These are phyloP conservation scores for Pontederia paniculata DNA, from an alignment of 176 grass and related monocot genomes.

Conservation along the genomic window DNA sequence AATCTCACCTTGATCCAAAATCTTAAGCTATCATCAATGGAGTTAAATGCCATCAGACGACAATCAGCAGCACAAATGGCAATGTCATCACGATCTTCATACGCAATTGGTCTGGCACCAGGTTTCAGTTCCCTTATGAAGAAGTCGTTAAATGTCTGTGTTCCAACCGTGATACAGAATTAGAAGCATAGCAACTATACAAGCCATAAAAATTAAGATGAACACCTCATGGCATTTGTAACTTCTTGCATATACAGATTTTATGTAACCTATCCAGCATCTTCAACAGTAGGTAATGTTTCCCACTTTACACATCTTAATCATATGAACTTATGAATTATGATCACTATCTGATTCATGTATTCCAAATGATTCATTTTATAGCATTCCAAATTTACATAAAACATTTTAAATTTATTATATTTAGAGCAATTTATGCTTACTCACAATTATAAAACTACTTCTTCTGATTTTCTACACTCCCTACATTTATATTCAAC, in stretches of 20 bases:
- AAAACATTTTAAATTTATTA: too few species aligned
- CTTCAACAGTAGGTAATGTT: neutral
- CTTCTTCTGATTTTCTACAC: too few species aligned
- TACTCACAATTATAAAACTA: too few species aligned
- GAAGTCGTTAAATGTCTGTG: slow-evolving; percentile 97
- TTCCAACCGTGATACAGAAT: neutral
- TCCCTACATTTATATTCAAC: too few species aligned
- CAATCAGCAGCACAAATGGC: slow-evolving; percentile 91
- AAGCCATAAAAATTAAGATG: neutral
- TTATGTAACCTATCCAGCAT: neutral
- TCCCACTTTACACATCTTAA: neutral
- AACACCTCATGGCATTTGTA: neutral
- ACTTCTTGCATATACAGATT: neutral
- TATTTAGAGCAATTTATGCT: too few species aligned
- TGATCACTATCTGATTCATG: too few species aligned
- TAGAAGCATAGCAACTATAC: neutral
- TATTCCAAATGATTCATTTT: too few species aligned
- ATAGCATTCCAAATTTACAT: too few species aligned
- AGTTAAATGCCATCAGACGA: slow-evolving; percentile 80
- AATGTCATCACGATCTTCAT: slow-evolving; percentile 34
- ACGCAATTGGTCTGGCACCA: slow-evolving; percentile 51
- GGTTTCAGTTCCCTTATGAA: slow-evolving; percentile 77
- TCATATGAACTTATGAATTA: too few species aligned
- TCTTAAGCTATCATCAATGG: slow-evolving; percentile 61
- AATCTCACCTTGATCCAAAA: slow-evolving; percentile 87